Conservation (phyloP, 805 yeast species). For the Wickerhamomyces bisporus region DNA sequence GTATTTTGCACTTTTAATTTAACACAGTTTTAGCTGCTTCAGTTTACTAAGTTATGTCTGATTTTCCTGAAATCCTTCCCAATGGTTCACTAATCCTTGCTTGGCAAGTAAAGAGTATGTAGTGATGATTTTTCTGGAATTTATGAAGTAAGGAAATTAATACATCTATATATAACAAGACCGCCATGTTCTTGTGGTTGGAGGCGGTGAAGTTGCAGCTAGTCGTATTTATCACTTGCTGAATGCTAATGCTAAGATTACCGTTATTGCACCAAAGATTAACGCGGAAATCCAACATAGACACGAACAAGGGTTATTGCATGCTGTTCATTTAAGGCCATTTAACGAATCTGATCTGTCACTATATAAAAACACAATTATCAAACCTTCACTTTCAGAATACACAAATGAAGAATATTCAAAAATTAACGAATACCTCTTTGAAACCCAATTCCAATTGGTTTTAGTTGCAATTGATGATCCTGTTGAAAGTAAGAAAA, state of each 20-base stretch:
- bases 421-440: slow-evolving; percentile 27
- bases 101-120: slow-evolving; percentile 61
- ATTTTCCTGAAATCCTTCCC: slow-evolving; percentile 25
- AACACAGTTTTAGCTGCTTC: too few species aligned
- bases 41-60: too few species aligned
- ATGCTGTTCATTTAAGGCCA: slow-evolving; percentile 36
- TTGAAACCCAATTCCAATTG: slow-evolving; percentile 42
- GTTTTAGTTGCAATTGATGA: slow-evolving; percentile 76
- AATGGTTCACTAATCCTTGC: slow-evolving; percentile 62
- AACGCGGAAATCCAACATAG: slow-evolving; percentile 31
- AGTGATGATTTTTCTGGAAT: too few species aligned
- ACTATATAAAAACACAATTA: slow-evolving; percentile 36
- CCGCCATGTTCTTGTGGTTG: slow-evolving; percentile 65
- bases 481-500: slow-evolving; percentile 48
- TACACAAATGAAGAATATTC: slow-evolving; percentile 19
- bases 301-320: slow-evolving; percentile 35
- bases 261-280: slow-evolving; percentile 49
- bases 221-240: slow-evolving; percentile 63
- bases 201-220: slow-evolving; percentile 75
- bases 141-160: too few species aligned
- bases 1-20: too few species aligned
- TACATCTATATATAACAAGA: slow-evolving; percentile 24
- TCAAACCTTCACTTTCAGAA: slow-evolving; percentile 6
- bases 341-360: slow-evolving; percentile 44
- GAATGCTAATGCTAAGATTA: slow-evolving; percentile 64